These are phyloP conservation scores for Amoebophrya sp. DNA, from an alignment of 169 alveolate genomes.

Conservation along the genomic window DNA sequence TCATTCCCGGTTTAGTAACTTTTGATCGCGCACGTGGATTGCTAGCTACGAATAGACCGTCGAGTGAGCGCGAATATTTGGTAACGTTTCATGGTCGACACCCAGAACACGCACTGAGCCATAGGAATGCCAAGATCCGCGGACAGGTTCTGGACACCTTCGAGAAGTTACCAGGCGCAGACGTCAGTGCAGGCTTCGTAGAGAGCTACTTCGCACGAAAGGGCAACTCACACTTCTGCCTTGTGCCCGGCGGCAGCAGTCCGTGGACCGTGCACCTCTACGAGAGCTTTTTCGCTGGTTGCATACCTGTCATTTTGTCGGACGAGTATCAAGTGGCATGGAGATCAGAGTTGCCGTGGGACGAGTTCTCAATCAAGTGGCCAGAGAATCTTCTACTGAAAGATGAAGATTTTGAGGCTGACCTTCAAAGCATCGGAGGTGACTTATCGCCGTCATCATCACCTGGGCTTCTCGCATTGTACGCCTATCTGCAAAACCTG, in stretches of 20 bases:
- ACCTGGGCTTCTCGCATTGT: not conserved
- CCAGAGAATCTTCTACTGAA: not conserved
- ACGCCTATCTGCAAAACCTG: not conserved
- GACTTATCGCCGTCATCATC: no score
- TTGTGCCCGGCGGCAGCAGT: not conserved
- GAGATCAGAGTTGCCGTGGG: not conserved
- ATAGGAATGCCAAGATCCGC: not conserved
- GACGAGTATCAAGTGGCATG: conserved; percentile 23
- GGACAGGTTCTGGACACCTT: not conserved
- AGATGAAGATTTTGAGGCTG: no score
- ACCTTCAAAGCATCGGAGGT: no score
- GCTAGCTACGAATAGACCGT: not conserved
- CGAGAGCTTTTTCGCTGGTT: conserved; percentile 18
- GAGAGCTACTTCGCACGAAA: conserved; percentile 14
- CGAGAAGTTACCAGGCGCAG: not conserved
- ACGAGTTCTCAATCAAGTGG: conserved; percentile 1
- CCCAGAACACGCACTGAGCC: not conserved
- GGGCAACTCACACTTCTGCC: not conserved
- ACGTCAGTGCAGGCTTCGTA: conserved; percentile 8
- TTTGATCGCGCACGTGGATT: not conserved
- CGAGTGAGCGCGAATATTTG: not conserved
- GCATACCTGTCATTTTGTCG: conserved; percentile 16
- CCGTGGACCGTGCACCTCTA: conserved; percentile 19
- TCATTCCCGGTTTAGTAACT: not conserved
- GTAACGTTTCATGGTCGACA: conserved; percentile 22